phyloP scores from a whole-genome alignment of 2,329 filamentous ascomycete species.

The Aspergillus brasiliensis region DNA sequence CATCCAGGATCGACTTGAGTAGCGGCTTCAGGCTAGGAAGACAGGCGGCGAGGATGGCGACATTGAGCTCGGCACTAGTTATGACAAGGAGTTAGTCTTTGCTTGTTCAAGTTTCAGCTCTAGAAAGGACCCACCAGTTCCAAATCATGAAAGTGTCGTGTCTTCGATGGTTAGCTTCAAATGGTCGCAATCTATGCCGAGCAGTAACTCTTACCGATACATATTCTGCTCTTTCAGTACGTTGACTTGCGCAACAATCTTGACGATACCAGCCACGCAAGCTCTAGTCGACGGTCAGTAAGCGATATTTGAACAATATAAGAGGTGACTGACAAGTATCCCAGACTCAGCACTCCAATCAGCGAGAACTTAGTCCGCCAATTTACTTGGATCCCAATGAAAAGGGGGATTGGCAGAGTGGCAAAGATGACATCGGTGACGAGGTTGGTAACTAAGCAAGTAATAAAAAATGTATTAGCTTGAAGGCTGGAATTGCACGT shows the following conservation, averaged over 20 bases:
- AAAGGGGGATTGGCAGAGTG: constrained; percentile 46
- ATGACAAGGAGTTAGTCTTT: background rate
- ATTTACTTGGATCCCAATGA: constrained; percentile 33
- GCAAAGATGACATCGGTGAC: constrained; percentile 50
- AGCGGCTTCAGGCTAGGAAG: constrained; percentile 45
- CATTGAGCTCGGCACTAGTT: constrained; percentile 43
- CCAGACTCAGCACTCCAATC: constrained; percentile 46
- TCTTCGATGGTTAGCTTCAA: constrained; percentile 6
- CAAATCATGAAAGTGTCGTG: constrained; percentile 19
- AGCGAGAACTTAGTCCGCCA: constrained; percentile 43
- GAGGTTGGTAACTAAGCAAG: constrained; percentile 44
- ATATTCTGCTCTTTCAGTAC: constrained; percentile 34
- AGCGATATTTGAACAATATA: background rate
- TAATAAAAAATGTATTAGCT: background rate
- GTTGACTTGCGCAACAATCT: constrained; percentile 30
- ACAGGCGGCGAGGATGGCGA: constrained; percentile 46
- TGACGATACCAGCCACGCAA: constrained; percentile 45
- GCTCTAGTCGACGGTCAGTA: constrained; percentile 29
- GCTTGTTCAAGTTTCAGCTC: background rate
- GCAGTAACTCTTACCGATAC: constrained; percentile 31
- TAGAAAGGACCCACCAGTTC: constrained; percentile 17
- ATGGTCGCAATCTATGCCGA: too few relatives aligned
- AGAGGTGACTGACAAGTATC: constrained; percentile 40
- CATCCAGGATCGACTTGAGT: constrained; percentile 25
- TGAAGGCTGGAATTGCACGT: too few relatives aligned